Percentiles rank a stretch among this genome's conserved stretches.
These are phyloP conservation scores for Drechslerella coelobrocha DNA, from an alignment of 2,329 filamentous ascomycete genomes.

Conservation along the genomic window DNA sequence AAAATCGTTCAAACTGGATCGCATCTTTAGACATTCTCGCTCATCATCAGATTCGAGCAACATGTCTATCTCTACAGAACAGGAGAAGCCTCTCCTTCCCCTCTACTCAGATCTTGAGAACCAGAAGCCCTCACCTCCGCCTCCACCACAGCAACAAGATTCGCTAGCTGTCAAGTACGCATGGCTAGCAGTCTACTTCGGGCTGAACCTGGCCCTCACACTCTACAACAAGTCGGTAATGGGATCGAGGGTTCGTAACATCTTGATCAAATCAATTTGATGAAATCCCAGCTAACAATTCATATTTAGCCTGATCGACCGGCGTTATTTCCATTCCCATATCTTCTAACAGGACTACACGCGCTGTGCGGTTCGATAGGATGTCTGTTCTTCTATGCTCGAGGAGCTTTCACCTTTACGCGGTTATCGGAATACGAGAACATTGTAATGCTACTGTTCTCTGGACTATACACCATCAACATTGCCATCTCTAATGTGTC, in stretches of 20 bases:
- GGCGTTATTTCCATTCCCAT: constrained; percentile 65
- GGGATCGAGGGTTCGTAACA: constrained; percentile 55
- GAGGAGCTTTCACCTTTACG: constrained; percentile 65
- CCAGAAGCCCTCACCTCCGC: constrained; percentile 36
- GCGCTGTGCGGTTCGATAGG: constrained; percentile 67
- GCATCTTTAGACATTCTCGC: constrained; percentile 42
- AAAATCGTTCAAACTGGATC: constrained; percentile 48
- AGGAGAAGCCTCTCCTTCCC: constrained; percentile 49
- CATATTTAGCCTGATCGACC: constrained; percentile 33
- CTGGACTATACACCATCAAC: constrained; percentile 69
- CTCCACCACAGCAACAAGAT: constrained; percentile 39
- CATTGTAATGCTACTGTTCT: constrained; percentile 66
- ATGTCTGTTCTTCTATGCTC: constrained; percentile 64
- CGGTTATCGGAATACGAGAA: constrained; percentile 65
- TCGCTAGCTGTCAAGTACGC: constrained; percentile 59
- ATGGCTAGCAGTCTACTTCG: constrained; percentile 65
- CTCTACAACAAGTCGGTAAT: constrained; percentile 69
- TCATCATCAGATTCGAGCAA: constrained; percentile 50
- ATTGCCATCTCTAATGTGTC: constrained; percentile 71
- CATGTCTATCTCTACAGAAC: constrained; percentile 40
- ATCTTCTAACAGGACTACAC: constrained; percentile 68
- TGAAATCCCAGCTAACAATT: constrained; percentile 29
- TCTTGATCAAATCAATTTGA: constrained; percentile 53
- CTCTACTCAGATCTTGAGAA: constrained; percentile 45
- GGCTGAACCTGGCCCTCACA: constrained; percentile 63